Conservation (phyloP, 345 rosid genomes). For the Eutrema japonicum region DNA sequence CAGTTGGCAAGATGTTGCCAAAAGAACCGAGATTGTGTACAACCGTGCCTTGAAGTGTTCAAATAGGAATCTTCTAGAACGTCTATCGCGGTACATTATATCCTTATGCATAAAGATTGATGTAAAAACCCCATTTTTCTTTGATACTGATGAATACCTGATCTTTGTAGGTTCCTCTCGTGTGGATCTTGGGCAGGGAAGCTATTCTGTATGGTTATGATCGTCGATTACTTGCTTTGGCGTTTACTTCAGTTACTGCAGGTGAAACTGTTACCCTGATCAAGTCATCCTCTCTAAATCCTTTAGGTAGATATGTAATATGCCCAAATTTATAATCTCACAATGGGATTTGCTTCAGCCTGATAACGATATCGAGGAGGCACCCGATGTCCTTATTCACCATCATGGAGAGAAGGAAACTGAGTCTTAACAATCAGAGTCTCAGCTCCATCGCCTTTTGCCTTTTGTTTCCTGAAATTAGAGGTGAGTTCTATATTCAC, state of each 20-base stretch:
- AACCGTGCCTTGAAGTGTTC: slow-evolving; percentile 75
- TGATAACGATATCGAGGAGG: slow-evolving; percentile 73
- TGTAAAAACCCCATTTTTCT: not conserved
- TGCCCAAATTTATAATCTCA: not conserved
- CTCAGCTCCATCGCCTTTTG: no score
- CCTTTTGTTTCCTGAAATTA: no score
- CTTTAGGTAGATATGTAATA: not conserved
- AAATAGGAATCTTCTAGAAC: slow-evolving; percentile 61
- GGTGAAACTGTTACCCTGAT: slow-evolving; percentile 41
- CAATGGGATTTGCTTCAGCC: slow-evolving; percentile 53
- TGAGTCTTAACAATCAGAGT: no score
- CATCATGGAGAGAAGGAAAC: slow-evolving; percentile 3
- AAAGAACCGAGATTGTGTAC: slow-evolving; percentile 90
- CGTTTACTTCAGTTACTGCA: slow-evolving; percentile 63
- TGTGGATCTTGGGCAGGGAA: slow-evolving; percentile 98
- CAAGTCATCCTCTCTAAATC: no score
- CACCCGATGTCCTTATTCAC: slow-evolving; percentile 54
- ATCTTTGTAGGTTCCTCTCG: slow-evolving; percentile 67
- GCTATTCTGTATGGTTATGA: slow-evolving; percentile 91
- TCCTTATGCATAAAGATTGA: slow-evolving; percentile 10
- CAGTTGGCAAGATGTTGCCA: slow-evolving; percentile 95
- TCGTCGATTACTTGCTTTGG: slow-evolving; percentile 79
- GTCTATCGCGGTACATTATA: slow-evolving; percentile 63
- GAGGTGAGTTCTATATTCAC: no score
- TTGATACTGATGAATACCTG: not conserved